Conservation (phyloP, 305 asterid genomes). For the Striga hermonthica region DNA sequence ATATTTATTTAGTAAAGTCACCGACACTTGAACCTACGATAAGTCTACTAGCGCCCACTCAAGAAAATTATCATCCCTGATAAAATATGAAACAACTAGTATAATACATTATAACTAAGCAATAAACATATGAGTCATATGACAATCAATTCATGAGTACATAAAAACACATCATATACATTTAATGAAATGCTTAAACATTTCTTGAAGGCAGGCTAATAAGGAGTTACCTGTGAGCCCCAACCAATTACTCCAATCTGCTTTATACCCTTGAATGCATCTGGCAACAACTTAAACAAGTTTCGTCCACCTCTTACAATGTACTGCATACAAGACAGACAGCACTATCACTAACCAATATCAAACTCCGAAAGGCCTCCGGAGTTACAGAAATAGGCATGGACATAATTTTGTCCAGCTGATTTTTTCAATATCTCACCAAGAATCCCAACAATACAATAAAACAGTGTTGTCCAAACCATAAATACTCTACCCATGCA, state of each 20-base stretch:
- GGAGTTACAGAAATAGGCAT: not conserved
- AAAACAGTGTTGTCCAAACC: not conserved
- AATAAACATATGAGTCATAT: not conserved
- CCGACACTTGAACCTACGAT: not conserved
- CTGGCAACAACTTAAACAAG: constrained; percentile 72
- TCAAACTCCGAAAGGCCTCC: constrained; percentile 16
- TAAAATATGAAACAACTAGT: not conserved
- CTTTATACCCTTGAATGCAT: constrained; percentile 87
- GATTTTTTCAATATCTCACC: not conserved
- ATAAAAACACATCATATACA: not conserved
- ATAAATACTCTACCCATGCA: not conserved
- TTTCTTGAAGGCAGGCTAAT: not conserved
- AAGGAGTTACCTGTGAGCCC: constrained; percentile 81
- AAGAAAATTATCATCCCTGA: not conserved
- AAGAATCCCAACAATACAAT: not conserved
- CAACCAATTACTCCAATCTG: constrained; percentile 98
- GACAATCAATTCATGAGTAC: constrained; percentile 3
- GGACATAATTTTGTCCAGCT: not conserved
- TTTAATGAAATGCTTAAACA: constrained; percentile 5
- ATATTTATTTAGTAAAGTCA: not conserved
- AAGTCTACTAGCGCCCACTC: not conserved
- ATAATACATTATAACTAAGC: not conserved
- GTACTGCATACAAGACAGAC: constrained; percentile 43
- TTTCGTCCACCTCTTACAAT: constrained; percentile 94
- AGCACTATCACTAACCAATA: constrained; percentile 12